These are phyloP conservation scores for Epichloe baconii DNA, from an alignment of 2,329 filamentous ascomycete genomes.

Conservation along the genomic window DNA sequence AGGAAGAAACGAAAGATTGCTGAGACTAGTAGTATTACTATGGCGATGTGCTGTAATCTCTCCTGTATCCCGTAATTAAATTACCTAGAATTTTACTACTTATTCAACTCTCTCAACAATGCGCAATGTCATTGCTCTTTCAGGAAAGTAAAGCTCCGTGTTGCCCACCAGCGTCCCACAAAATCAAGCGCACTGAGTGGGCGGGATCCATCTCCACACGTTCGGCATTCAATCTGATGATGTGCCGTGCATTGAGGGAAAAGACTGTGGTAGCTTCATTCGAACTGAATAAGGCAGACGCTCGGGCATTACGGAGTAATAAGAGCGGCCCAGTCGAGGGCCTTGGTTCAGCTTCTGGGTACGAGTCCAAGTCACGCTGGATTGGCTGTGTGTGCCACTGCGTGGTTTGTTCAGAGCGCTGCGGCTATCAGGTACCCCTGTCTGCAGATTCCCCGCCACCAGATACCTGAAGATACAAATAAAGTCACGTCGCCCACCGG, in stretches of 20 bases:
- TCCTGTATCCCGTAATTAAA: not conserved
- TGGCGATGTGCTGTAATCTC: not conserved
- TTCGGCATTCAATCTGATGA: not conserved
- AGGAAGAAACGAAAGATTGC: not conserved
- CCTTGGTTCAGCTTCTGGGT: too few relatives aligned
- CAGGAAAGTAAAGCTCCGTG: not conserved
- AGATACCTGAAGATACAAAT: conserved; percentile 3
- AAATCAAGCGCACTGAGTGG: not conserved
- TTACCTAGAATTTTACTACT: conserved; percentile 8
- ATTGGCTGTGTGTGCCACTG: not conserved
- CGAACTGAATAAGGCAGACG: too few relatives aligned
- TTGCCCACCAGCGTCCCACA: not conserved
- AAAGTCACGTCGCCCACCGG: conserved; percentile 5
- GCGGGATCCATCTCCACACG: not conserved
- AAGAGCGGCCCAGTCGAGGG: not conserved
- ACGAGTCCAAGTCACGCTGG: too few relatives aligned
- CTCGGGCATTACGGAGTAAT: too few relatives aligned
- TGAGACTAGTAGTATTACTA: not conserved
- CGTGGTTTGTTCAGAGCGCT: not conserved
- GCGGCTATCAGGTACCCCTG: conserved; percentile 5
- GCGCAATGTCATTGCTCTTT: not conserved
- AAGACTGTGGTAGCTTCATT: too few relatives aligned
- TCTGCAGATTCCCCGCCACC: conserved; percentile 6
- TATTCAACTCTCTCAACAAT: not conserved
- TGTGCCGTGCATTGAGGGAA: too few relatives aligned